Base-by-base conservation (phyloP, 1,284 basidiomycete species). In the Ganoderma leucocontextum region DNA sequence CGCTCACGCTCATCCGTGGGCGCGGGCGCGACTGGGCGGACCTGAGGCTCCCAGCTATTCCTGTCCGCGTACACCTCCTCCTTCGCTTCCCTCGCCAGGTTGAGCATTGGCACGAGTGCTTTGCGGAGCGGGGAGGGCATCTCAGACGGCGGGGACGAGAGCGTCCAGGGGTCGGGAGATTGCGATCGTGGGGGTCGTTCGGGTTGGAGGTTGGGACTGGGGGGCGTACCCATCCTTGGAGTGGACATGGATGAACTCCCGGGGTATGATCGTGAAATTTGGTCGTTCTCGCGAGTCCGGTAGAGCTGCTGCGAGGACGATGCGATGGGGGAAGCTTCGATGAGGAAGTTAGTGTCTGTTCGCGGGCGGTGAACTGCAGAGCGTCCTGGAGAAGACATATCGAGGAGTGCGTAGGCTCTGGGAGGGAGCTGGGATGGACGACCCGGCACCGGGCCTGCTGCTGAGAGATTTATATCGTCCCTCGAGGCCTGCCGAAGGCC, bases 91-190 rank as follows among this genome's bases (percentile, higher is more conserved):
- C 72, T 52, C 19, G 72, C 69, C 38, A 73, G 65, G 60, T 39
- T 62, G 44, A 73, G 72, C 67, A 71, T 73, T 39, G 72, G 69
- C 39, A 58, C 59, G 8, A 71, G 64, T 4, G 72, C 65, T 12
- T 66, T 58, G 44, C 69, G 67, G 57, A 73, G 64, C 19, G 72
- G 72, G 1, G 69, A 70, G 15, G 72, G 69, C 68, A 71, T 69
- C 38, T 73, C 72, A 22, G 72, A 71, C 25, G 67, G 68, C 13
- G 71, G 71, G 0, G 72, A 70, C 22, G 72, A 73, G 62, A 73
- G 69, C 33, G 66, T 70, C 72, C 72, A 73, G 52, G 63, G 60
- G 61, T 70, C 72, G 4, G 72, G 72, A 4, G 72, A 70, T n/a
- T 67, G 67, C 19, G 72, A 65, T 19, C 68, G 42, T 29, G 71